Evolutionary conservation across 331 rosid species (phyloP).

Genomic region (Quercus tomentella): DNA sequence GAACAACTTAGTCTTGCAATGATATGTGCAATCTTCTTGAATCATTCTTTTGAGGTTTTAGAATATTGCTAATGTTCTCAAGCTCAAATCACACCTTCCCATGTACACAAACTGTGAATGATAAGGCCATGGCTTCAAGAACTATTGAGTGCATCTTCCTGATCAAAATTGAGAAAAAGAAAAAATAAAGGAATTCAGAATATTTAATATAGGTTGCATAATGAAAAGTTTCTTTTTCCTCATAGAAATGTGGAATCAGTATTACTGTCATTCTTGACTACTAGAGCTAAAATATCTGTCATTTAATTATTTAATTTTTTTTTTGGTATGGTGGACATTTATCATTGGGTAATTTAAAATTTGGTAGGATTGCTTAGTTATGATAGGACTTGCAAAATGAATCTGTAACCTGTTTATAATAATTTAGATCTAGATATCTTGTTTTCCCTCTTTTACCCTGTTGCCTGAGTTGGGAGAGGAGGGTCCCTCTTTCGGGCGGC

Average conservation of each 20-base stretch:
- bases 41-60: background rate
- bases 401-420: background rate
- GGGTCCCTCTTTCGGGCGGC: rapidly evolving
- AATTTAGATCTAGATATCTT: background rate
- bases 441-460: background rate
- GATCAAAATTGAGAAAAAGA: background rate
- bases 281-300: background rate
- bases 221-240: background rate
- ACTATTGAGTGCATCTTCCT: background rate
- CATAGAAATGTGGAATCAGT: background rate
- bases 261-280: background rate
- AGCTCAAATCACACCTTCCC: background rate
- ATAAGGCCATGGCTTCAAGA: background rate
- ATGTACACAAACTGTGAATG: background rate
- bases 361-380: background rate
- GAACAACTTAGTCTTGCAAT: background rate
- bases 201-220: background rate
- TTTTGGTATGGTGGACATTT: background rate
- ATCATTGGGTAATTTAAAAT: background rate
- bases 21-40: background rate
- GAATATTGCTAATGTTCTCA: background rate
- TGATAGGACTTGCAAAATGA: background rate
- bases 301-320: background rate
- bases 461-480: background rate
- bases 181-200: background rate